phyloP scores from a whole-genome alignment of 1,284 basidiomycete species.

The Sporisorium exsertum region DNA sequence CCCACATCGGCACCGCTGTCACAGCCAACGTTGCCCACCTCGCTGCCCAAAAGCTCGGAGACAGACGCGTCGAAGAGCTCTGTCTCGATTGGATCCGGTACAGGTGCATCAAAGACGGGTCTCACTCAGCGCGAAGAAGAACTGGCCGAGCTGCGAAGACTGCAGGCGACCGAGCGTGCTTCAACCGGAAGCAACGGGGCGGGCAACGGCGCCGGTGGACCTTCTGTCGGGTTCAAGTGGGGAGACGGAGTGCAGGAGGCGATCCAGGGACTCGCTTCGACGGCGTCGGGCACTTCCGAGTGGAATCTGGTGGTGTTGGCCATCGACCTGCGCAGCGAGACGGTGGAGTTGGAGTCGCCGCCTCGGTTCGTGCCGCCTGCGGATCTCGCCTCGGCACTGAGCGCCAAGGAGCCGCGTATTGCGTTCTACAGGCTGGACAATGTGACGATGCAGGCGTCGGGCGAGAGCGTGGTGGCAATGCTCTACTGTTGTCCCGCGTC shows the following conservation, averaged over 20 bases:
- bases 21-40: conserved; percentile 43
- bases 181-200: conserved; percentile 1
- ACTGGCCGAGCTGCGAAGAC: conserved; percentile 36
- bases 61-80: conserved; percentile 20
- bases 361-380: conserved; percentile 46
- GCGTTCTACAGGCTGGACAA: conserved; percentile 53
- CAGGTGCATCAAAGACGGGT: conserved; percentile 19
- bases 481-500: conserved; percentile 59
- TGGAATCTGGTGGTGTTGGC: conserved; percentile 57
- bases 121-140: conserved; percentile 48
- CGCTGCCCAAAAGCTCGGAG: conserved; percentile 20
- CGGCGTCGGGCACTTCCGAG: conserved; percentile 51
- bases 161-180: conserved; percentile 45
- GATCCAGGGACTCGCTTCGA: conserved; percentile 39
- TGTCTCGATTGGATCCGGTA: conserved; percentile 32
- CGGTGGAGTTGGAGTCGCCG: conserved; percentile 44
- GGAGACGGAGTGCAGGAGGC: conserved; percentile 49
- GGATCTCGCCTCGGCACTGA: conserved; percentile 30
- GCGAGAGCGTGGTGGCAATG: conserved; percentile 52
- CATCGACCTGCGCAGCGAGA: conserved; percentile 50
- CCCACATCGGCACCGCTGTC: conserved; percentile 14
- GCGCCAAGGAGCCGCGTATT: conserved; percentile 46
- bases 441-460: conserved; percentile 21
- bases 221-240: conserved; percentile 40
- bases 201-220: conserved; percentile 25